Evolutionary conservation across 192 early-diverging fungal species (phyloP).

Genomic region (Coemansia sp.): DNA sequence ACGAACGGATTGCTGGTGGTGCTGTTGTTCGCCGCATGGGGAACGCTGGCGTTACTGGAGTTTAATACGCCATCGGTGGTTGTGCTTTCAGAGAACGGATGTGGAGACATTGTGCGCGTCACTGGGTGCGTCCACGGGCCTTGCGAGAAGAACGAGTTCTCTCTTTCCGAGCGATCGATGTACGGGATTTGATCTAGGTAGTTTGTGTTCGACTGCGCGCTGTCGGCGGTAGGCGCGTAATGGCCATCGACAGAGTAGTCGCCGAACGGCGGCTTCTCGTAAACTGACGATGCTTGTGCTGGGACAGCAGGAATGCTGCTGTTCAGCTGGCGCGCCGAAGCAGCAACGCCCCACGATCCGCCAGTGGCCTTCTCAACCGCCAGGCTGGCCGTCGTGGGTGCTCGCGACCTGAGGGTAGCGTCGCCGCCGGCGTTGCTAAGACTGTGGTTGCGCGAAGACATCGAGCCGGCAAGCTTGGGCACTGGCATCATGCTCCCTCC

Average conservation of each 20-base stretch:
- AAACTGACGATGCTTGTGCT: neutral
- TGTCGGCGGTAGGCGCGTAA: neutral
- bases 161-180: conserved; percentile 42
- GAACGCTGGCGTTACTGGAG: neutral
- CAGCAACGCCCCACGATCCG: neutral
- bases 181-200: conserved; percentile 44
- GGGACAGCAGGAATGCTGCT: neutral
- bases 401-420: conserved; percentile 30
- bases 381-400: conserved; percentile 44
- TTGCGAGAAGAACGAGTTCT: conserved; percentile 47
- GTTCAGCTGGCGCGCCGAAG: neutral
- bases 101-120: conserved; percentile 13
- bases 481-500: conserved; percentile 10
- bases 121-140: conserved; percentile 48
- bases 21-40: neutral
- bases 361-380: conserved; percentile 42
- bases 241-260: neutral
- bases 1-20: neutral
- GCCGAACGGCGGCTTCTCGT: conserved; percentile 3
- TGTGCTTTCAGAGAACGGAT: neutral
- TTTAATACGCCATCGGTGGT: neutral
- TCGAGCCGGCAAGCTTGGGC: conserved; percentile 14
- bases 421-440: conserved; percentile 20
- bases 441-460: conserved; percentile 27
- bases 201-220: conserved; percentile 1